Evolutionary conservation across 805 yeast species (phyloP), one percentile per base, ranked within the genome.

Genomic region (Barnettozyma botsteinii): DNA sequence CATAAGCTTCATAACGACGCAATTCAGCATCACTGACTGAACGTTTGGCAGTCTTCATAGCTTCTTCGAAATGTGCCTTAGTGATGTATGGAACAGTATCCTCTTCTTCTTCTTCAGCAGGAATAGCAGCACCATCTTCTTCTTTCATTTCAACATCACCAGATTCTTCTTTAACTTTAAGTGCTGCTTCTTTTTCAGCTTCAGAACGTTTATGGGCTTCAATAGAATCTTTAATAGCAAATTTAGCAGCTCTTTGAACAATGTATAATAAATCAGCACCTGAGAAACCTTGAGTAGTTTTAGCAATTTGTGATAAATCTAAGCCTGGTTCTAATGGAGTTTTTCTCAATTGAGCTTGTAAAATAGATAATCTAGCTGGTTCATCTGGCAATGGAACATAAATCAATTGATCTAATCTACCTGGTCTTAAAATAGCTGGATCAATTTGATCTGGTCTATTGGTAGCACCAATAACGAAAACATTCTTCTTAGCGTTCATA

Each of bases 371-470:
- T 72, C 99, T 84, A 21, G 96, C 98, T 43, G 66, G 73, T 67
- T 88, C 96, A 64, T 93, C 98, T 45, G 99, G 99, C 66, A 94
- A 77, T 63, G 98, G 98, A 50, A 93, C 98, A 61, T 94, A 93
- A 56, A 93, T 93, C 69, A 93, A 78, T 72, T 94, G 98, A 68
- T 93, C 99, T 55, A 93, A 79, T 75, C 99, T 85, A 57, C 99
- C 99, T 10, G 99, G 98, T 74, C 98, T 88, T 67, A 93, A 74
- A 59, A 93, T 79, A 26, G 98, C 98, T 19, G 98, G 98, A 62
- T 93, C 99, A 54, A 93, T 93, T 72, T 93, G 98, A 66, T 94
- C 99, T 30, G 99, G 99, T 73, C 99, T 81, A 70, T 93, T 93
- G 42, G 99, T 93, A 31, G 99, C 99, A 69, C 98, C 99, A 69